Conservation (phyloP, 441 rosid genomes). For the Hura crepitans region DNA sequence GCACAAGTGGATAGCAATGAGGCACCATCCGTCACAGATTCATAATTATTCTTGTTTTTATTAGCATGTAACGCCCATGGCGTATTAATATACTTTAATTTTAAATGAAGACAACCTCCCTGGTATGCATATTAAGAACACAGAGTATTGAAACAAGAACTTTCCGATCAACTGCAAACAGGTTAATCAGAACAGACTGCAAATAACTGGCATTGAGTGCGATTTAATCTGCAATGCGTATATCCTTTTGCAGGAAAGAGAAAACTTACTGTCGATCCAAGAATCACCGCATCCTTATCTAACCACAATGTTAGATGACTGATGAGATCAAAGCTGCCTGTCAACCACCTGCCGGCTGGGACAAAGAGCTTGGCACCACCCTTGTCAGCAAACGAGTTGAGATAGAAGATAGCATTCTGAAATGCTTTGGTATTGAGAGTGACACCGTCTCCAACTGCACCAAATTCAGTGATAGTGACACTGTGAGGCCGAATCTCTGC, state of each 20-base stretch:
- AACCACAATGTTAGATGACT: slow-evolving; percentile 92
- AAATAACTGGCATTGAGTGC: slow-evolving; percentile 4
- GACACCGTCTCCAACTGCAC: slow-evolving; percentile 92
- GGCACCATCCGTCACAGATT: slow-evolving; percentile 14
- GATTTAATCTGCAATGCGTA: background rate
- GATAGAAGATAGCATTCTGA: slow-evolving; percentile 96
- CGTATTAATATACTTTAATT: slow-evolving; percentile 6
- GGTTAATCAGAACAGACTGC: background rate
- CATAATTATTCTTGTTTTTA: slow-evolving; percentile 12
- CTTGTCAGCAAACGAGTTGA: slow-evolving; percentile 89
- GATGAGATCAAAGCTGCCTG: slow-evolving; percentile 92
- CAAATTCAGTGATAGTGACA: slow-evolving; percentile 88
- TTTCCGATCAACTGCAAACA: background rate
- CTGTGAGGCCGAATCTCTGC: slow-evolving; percentile 75
- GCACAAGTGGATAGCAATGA: slow-evolving; percentile 15
- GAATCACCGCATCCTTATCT: slow-evolving; percentile 83
- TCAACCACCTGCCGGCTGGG: slow-evolving; percentile 92
- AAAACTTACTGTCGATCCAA: slow-evolving; percentile 73
- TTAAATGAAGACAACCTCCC: background rate
- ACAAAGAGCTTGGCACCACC: slow-evolving; percentile 98
- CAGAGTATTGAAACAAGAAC: background rate
- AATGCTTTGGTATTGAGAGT: slow-evolving; percentile 95
- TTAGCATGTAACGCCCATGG: slow-evolving; percentile 8
- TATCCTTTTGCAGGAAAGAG: slow-evolving; percentile 11
- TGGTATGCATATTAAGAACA: slow-evolving; percentile 8